A percentile compares a stretch with the other conserved stretches of the same genome.
phyloP scores from a whole-genome alignment of 345 rosid genomes.

The Viola odorata region DNA sequence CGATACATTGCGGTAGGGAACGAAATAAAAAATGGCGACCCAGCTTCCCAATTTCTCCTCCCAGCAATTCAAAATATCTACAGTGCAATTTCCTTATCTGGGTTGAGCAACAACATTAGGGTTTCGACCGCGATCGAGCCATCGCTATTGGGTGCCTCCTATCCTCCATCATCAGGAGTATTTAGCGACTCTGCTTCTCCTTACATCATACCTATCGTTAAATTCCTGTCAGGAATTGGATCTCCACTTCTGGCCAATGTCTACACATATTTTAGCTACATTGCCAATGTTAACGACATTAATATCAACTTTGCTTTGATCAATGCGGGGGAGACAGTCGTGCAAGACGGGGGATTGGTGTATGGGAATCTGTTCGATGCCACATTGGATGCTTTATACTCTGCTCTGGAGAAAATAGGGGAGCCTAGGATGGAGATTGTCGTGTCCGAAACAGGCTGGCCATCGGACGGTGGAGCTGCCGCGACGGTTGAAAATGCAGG shows the following conservation, averaged over 20 bases:
- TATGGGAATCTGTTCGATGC: conserved; percentile 26
- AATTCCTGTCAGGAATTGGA: conserved; percentile 3
- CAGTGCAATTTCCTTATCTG: conserved; percentile 12
- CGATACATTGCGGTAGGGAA: conserved; percentile 47
- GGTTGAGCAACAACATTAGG: conserved; percentile 18
- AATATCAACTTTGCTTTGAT: conserved; percentile 11
- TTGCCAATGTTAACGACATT: neutral
- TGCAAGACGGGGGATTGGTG: conserved; percentile 9
- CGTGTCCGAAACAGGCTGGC: conserved; percentile 25
- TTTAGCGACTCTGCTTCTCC: conserved; percentile 5
- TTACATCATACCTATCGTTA: conserved; percentile 19
- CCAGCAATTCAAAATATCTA: conserved; percentile 23
- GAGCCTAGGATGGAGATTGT: conserved; percentile 6
- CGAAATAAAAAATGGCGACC: conserved; percentile 26
- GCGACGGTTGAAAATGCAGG: conserved; percentile 11
- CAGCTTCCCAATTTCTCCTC: conserved; percentile 11
- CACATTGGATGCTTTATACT: conserved; percentile 6
- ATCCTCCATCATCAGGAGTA: conserved; percentile 26
- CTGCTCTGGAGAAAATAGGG: conserved; percentile 23
- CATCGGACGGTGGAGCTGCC: conserved; percentile 13
- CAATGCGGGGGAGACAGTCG: neutral
- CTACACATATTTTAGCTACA: conserved; percentile 22
- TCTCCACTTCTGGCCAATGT: conserved; percentile 22
- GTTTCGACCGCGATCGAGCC: conserved; percentile 33
- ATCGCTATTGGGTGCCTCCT: conserved; percentile 5